Evolutionary conservation across 1,284 basidiomycete genomes (phyloP), one percentile per base, ranked within the genome.

Genomic region (Apiotrichum laibachii): DNA sequence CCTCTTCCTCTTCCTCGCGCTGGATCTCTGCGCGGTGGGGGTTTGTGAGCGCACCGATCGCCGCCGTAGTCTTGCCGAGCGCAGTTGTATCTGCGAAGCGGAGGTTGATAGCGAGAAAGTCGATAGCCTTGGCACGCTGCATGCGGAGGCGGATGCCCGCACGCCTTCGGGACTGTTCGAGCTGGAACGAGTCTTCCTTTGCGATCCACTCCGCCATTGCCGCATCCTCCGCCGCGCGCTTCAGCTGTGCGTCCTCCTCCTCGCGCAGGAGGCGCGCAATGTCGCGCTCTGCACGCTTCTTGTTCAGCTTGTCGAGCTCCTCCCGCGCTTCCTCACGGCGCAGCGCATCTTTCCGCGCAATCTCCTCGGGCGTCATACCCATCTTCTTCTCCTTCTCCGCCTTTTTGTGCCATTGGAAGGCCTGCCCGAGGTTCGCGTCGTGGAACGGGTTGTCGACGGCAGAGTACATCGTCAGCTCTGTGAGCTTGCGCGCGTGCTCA

Each of bases 401-500:
- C 81, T 99, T 99, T 83, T 99, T 99, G 78, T 92, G 90, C 96
- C 96, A 99, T 60, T 88, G 86, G 78, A 99, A 99, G 75, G 92
- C 90, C 72, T 97, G 90, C 22, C 87, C 88, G 33, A 98, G 85
- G 75, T 97, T 97, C 62, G 91, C 87, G 72, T 99, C 95, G 77
- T 97, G 90, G 82, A 99, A 99, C 0, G 95, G 95, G 72, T 99
- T 99, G 60, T 79, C 77, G 81, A 93, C 90, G 43, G 92, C 90
- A 67, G 91, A 93, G 81, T 98, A 98, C 62, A 93, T 87, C 66
- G 90, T 91, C 44, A 94, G 82, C 62, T 79, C 78, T 9, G 92
- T 91, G 11, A 93, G 86, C 70, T 89, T 86, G 44, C 91, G 86
- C 22, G 88, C 86, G 71, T 92, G 90, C 67, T 93, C 90, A 60